phyloP scores from a whole-genome alignment of 169 alveolate genomes.

The Cryptosporidium muris region DNA sequence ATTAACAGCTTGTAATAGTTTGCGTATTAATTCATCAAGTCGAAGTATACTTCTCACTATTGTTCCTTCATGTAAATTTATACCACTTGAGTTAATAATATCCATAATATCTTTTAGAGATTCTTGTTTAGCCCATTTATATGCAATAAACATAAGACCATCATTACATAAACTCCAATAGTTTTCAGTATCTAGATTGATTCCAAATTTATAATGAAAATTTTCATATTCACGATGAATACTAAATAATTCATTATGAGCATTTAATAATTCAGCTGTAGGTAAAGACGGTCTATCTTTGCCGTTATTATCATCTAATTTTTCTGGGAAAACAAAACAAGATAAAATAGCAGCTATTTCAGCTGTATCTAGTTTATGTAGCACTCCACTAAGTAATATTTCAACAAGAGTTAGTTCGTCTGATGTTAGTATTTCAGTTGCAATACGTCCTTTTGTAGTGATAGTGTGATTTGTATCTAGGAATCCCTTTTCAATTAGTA shows the following conservation, averaged over 20 bases:
- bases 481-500: constrained; percentile 81
- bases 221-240: constrained; percentile 76
- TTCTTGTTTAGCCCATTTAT: constrained; percentile 67
- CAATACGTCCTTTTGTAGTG: constrained; percentile 86
- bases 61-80: constrained; percentile 89
- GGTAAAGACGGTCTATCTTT: constrained; percentile 76
- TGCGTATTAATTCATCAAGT: constrained; percentile 87
- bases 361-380: constrained; percentile 38
- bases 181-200: constrained; percentile 76
- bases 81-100: constrained; percentile 26
- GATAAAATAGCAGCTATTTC: constrained; percentile 35
- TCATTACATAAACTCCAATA: constrained; percentile 76
- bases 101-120: constrained; percentile 71
- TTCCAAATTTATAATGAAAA: constrained; percentile 70
- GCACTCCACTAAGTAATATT: constrained; percentile 72
- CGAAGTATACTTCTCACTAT: constrained; percentile 90
- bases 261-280: constrained; percentile 79
- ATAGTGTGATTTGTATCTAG: constrained; percentile 81
- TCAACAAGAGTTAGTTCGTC: constrained; percentile 87
- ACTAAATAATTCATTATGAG: constrained; percentile 76
- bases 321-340: constrained; percentile 65
- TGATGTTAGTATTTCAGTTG: constrained; percentile 83
- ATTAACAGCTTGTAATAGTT: constrained; percentile 84
- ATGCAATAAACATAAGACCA: constrained; percentile 60
- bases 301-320: constrained; percentile 1